Conservation (phyloP, 176 grass and related monocot genomes). For the Oryza rufipogon region DNA sequence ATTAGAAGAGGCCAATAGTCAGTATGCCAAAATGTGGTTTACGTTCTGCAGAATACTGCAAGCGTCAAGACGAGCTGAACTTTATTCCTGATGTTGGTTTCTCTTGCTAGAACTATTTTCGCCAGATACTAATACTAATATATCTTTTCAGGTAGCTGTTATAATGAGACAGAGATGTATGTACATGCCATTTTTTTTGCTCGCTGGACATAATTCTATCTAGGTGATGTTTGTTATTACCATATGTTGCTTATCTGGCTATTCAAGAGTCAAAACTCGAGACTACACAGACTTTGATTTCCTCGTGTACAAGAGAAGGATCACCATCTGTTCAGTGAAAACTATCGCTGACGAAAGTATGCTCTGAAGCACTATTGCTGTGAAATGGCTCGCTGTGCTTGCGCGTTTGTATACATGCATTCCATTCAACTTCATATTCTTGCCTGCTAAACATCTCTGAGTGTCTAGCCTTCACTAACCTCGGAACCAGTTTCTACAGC, state of each 20-base stretch:
- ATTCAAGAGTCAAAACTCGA: neutral
- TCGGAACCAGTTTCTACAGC: no score
- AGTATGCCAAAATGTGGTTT: neutral
- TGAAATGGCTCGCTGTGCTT: no score
- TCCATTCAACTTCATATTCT: no score
- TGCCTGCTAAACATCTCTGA: no score
- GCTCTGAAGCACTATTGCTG: no score
- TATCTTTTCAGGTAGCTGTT: neutral
- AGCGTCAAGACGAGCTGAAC: neutral
- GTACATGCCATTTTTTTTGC: neutral
- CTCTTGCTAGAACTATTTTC: neutral
- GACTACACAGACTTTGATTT: no score
- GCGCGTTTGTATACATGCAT: no score
- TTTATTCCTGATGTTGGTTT: neutral
- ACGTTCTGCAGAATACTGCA: slow-evolving; percentile 14
- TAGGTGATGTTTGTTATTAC: neutral
- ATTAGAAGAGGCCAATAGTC: slow-evolving; percentile 1
- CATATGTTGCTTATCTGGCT: neutral
- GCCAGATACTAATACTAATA: neutral
- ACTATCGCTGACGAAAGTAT: no score
- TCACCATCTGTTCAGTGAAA: no score
- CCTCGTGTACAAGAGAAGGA: no score
- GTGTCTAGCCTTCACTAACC: no score
- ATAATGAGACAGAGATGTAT: neutral
- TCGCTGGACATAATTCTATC: no score